A percentile compares a stretch with the other conserved stretches of the same genome.
Conservation (phyloP, 192 early-diverging fungal species). For the Linnemannia schmuckeri region DNA sequence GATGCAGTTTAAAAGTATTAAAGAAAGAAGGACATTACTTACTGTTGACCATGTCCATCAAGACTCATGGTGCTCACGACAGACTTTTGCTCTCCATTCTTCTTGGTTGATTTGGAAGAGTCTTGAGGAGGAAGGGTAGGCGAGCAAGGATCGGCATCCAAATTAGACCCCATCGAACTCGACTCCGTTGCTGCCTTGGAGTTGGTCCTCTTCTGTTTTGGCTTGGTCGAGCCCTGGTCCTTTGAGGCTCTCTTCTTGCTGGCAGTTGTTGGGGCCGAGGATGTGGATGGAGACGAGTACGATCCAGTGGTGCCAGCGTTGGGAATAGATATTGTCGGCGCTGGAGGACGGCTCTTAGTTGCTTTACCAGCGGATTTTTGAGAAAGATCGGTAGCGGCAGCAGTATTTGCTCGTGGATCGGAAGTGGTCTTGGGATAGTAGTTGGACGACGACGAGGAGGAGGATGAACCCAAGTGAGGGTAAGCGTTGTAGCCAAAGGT, state of each 20-base stretch:
- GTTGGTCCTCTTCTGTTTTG: background rate
- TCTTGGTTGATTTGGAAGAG: background rate
- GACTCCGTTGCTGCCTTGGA: background rate
- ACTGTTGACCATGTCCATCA: slow-evolving; percentile 74
- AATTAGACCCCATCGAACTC: background rate
- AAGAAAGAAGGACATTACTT: background rate
- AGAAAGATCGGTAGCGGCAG: background rate
- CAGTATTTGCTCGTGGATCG: background rate
- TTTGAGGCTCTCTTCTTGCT: slow-evolving; percentile 20
- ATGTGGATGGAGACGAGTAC: background rate
- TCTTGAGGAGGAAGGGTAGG: background rate
- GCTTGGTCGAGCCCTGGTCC: slow-evolving; percentile 17
- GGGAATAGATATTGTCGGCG: background rate
- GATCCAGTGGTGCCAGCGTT: background rate
- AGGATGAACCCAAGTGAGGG: background rate
- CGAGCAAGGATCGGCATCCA: background rate
- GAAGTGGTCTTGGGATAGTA: background rate
- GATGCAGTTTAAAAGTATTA: background rate
- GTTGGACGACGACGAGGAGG: background rate
- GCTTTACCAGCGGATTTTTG: background rate
- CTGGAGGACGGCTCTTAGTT: background rate
- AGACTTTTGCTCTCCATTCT: slow-evolving; percentile 58
- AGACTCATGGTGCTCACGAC: slow-evolving; percentile 73
- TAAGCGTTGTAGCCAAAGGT: slow-evolving; percentile 1
- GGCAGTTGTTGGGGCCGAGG: background rate